phyloP scores from a whole-genome alignment of 768 basidiomycete species.

The Tulasnella sp. region DNA sequence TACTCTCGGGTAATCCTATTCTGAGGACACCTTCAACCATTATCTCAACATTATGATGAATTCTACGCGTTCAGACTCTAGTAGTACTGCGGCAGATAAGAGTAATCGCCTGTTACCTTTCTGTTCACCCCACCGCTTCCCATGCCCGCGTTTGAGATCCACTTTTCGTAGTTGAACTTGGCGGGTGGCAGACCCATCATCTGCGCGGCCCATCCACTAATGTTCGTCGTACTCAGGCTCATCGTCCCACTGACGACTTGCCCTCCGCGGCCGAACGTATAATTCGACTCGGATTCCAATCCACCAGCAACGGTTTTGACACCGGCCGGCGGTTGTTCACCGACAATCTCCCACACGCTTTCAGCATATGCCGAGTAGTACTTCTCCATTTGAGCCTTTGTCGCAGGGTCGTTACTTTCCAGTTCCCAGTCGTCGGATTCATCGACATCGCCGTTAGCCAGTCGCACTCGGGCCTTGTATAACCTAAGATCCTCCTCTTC shows the following conservation, averaged over 20 bases:
- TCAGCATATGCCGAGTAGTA: conserved; percentile 7
- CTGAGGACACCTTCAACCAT: no score
- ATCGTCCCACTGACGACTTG: not conserved
- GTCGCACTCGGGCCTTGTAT: conserved; percentile 48
- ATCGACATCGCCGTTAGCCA: conserved; percentile 32
- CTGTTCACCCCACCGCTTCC: conserved; percentile 12
- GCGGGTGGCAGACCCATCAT: conserved; percentile 31
- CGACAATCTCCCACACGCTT: conserved; percentile 15
- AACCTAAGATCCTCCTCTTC: conserved; percentile 52
- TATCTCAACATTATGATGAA: not conserved
- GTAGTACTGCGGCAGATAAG: conserved; percentile 2
- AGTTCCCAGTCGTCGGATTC: conserved; percentile 6
- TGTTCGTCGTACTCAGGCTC: not conserved
- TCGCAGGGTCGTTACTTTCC: conserved; percentile 24
- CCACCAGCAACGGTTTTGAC: conserved; percentile 24
- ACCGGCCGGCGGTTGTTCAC: conserved; percentile 19
- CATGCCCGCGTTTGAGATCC: conserved; percentile 27
- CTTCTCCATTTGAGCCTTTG: conserved; percentile 23
- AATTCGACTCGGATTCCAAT: conserved; percentile 28
- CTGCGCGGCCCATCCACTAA: conserved; percentile 29
- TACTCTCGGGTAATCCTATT: no score
- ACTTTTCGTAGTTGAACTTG: conserved; percentile 42
- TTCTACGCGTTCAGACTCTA: not conserved
- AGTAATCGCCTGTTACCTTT: conserved; percentile 22
- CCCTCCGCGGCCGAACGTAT: conserved; percentile 27